Evolutionary conservation across 495 filamentous ascomycete species (phyloP), one percentile per base, ranked within the genome.

Genomic region (Daldinia vernicosa): DNA sequence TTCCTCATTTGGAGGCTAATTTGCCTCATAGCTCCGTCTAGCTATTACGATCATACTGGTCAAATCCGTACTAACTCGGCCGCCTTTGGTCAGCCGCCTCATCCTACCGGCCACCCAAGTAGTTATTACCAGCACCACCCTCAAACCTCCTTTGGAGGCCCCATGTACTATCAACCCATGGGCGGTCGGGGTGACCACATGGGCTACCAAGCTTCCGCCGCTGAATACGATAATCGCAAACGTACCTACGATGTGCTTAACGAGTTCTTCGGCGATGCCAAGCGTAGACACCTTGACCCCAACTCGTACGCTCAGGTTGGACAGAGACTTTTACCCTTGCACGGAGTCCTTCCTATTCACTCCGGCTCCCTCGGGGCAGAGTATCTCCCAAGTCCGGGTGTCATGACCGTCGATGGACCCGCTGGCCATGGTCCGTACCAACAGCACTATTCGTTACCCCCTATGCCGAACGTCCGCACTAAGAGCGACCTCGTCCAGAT

Each of bases 401-500:
- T 77, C 30, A 73, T 71, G 56, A 84, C 82, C 65, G 86, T 85
- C 27, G 84, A 88, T 66, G 84, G 83, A 14, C 85, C 85, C 52
- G 81, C 79, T 61, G 79, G 77, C 43, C 79, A 80, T 62, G 85
- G 84, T 60, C 85, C 86, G 9, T 84, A 89, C 37, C 85, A 86
- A 24, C 86, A 89, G 72, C 86, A 87, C 37, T 90, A 90, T 57
- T 96, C 94, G 75, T 85, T 98, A 22, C 95, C 95, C 24, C 88
- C 91, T 6, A 90, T 95, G 84, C 89, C 91, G 15, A 94, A 96
- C 66, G 83, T 97, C 39, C 89, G 93, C 68, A 97, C 93, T 60
- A 98, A 98, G 87, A 92, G 87, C 71, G 95, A 99, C 70, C 83
- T 99, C 26, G 84, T 94, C 75, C 90, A 94, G 76, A 92, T 97